Evolutionary conservation across 495 filamentous ascomycete genomes (phyloP).

Genomic region (Trichoderma asperelloides): DNA sequence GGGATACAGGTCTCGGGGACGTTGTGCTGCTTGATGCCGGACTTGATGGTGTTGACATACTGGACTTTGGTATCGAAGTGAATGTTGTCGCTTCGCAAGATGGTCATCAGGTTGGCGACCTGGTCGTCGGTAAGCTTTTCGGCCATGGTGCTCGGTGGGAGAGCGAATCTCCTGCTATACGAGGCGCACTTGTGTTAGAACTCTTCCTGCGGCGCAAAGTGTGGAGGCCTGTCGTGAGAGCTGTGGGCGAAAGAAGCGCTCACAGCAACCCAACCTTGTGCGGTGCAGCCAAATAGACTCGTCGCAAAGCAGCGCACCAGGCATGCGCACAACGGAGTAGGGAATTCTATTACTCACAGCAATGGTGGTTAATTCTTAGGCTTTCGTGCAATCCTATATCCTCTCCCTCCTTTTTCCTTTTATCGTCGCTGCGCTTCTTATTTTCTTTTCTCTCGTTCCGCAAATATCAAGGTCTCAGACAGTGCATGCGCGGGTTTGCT

Average conservation of each 20-base stretch:
- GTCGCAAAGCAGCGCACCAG: not conserved
- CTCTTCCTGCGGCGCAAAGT: not conserved
- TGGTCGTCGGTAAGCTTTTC: constrained; percentile 53
- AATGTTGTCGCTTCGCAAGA: constrained; percentile 56
- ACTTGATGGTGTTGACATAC: constrained; percentile 64
- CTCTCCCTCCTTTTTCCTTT: not conserved
- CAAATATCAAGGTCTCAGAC: not conserved
- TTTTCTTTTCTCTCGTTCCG: not conserved
- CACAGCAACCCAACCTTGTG: not conserved
- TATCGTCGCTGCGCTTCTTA: not conserved
- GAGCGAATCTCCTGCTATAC: constrained; percentile 13
- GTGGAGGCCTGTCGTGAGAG: not conserved
- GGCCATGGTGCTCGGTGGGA: constrained; percentile 29
- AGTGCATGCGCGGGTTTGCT: not conserved
- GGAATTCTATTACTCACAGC: not conserved
- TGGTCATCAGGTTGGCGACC: constrained; percentile 53
- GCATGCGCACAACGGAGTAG: not conserved
- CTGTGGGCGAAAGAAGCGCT: not conserved
- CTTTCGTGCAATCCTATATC: not conserved
- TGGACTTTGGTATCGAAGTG: constrained; percentile 63
- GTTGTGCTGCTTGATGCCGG: constrained; percentile 79
- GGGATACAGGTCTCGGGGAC: constrained; percentile 65
- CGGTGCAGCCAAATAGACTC: not conserved
- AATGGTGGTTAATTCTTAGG: not conserved
- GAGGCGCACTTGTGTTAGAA: not conserved